Evolutionary conservation across 2,329 filamentous ascomycete genomes (phyloP).

Genomic region (Chaetomiaceae sp.): DNA sequence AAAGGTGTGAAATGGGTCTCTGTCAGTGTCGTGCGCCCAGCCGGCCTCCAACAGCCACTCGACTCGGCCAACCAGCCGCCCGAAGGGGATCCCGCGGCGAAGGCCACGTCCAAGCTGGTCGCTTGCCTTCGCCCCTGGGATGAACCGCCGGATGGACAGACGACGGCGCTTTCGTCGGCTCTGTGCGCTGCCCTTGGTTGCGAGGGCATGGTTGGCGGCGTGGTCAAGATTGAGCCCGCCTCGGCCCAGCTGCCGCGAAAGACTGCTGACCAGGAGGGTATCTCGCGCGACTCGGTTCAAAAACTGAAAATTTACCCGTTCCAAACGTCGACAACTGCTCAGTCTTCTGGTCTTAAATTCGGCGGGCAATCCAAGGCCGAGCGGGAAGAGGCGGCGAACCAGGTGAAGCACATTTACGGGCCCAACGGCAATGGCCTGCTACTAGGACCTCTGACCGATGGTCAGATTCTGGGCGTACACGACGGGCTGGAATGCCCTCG

Average conservation of each 20-base stretch:
- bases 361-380: constrained; percentile 83
- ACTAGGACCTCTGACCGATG: constrained; percentile 82
- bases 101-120: constrained; percentile 63
- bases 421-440: constrained; percentile 60
- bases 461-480: constrained; percentile 64
- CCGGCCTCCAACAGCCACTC: constrained; percentile 64
- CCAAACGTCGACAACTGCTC: constrained; percentile 48
- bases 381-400: constrained; percentile 69
- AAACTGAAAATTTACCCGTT: constrained; percentile 80
- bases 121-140: constrained; percentile 76
- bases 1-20: constrained; percentile 71
- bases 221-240: constrained; percentile 82
- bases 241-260: constrained; percentile 64
- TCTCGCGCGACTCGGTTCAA: constrained; percentile 41
- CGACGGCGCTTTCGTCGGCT: constrained; percentile 71
- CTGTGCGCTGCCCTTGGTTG: constrained; percentile 71
- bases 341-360: constrained; percentile 68
- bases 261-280: constrained; percentile 33
- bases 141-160: constrained; percentile 76
- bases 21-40: constrained; percentile 83
- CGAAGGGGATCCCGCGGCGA: constrained; percentile 58
- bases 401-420: constrained; percentile 67
- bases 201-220: constrained; percentile 71
- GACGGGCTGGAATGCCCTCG: constrained; percentile 49
- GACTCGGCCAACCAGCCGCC: constrained; percentile 64